Evolutionary conservation across 768 basidiomycete species (phyloP), one percentile per base, ranked within the genome.

Genomic region (Rhizopogon vinicolor): DNA sequence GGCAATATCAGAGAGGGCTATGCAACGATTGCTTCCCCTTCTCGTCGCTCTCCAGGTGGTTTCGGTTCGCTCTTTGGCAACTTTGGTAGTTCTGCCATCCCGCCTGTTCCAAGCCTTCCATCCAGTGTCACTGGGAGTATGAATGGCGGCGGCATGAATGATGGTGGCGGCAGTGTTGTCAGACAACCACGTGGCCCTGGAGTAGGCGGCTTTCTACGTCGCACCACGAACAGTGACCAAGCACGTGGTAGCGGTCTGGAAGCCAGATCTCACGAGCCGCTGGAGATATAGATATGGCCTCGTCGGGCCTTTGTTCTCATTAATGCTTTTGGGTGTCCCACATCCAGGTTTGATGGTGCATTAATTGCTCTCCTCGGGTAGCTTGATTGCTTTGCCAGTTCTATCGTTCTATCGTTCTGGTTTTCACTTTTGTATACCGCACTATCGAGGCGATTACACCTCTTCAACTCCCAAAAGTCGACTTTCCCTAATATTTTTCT

Each of bases 121-220:
- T 69, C 79, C 39, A 78, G 83, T 63, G 74, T 80, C 31, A 72
- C 75, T 19, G 72, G 73, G 16, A 57, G 70, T 28, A 61, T 79
- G 57, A 81, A 81, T 57, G 79, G 80, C 56, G 68, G 66, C 13
- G 62, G 64, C 42, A 65, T 72, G 41, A 66, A 67, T 58, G 78
- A 81, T 53, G 60, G 63, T 51, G 51, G 56, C 5, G 52, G 63
- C 19, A 81, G 85, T 45, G 89, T 93, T 58, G 77, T 93, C 46
- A 83, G 91, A 57, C 91, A 93, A 72, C 91, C 91, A 7, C 85
- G 92, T 51, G 91, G 91, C 16, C 91, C 91, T 52, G 89, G 89
- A 42, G 73, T 77, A 0, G 79, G 82, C 46, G 90, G 90, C n/a
- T 93, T 93, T 64, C 74, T 76, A 62, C 78, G 91, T 60, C 61